Conservation (phyloP, 2,329 filamentous ascomycete species). For the Arachnomyces sp. region DNA sequence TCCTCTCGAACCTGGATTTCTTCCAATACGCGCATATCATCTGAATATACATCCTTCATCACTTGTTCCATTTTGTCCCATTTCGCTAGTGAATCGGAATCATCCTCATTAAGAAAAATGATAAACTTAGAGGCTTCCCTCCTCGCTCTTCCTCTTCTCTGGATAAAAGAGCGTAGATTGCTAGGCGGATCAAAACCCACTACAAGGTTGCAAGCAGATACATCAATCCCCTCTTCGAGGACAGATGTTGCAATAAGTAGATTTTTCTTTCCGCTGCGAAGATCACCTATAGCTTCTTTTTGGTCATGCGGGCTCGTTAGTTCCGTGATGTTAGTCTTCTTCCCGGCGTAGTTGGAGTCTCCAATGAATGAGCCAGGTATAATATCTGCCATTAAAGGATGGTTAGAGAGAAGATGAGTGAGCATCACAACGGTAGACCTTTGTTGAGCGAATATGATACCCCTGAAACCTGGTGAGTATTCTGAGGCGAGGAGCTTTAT, state of each 20-base stretch:
- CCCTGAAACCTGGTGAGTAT: conserved; percentile 40
- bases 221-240: conserved; percentile 55
- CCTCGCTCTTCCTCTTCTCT: conserved; percentile 57
- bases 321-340: conserved; percentile 43
- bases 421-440: conserved; percentile 56
- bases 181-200: conserved; percentile 56
- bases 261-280: conserved; percentile 46
- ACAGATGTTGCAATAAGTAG: conserved; percentile 53
- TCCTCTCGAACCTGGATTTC: conserved; percentile 45
- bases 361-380: conserved; percentile 48
- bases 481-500: conserved; percentile 45
- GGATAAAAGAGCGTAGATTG: conserved; percentile 58
- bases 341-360: conserved; percentile 34
- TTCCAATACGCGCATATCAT: conserved; percentile 50
- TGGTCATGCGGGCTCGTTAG: conserved; percentile 43
- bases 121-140: conserved; percentile 51
- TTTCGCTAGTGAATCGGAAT: conserved; percentile 30
- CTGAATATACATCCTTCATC: conserved; percentile 65
- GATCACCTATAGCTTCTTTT: conserved; percentile 46
- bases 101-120: conserved; percentile 36
- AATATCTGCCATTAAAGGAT: conserved; percentile 40
- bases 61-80: conserved; percentile 63
- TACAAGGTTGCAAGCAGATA: conserved; percentile 57
- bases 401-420: conserved; percentile 47
- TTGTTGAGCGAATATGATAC: conserved; percentile 63